A percentile compares a stretch with the other conserved stretches of the same genome.
These are phyloP conservation scores for Sesbania bispinosa DNA, from an alignment of 306 rosid species.

Conservation along the genomic window DNA sequence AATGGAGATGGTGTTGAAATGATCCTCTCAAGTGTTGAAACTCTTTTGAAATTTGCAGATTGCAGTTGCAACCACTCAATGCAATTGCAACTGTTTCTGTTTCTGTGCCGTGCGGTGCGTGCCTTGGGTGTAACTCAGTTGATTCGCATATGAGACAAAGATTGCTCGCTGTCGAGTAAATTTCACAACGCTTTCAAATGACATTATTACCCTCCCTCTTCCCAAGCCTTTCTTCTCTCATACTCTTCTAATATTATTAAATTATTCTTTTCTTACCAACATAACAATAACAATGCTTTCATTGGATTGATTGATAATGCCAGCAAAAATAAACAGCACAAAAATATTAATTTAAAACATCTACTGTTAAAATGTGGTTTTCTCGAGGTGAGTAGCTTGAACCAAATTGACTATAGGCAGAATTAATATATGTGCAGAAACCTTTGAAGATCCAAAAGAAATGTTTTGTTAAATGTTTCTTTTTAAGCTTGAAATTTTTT, in stretches of 20 bases:
- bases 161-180: neutral
- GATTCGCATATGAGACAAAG: neutral
- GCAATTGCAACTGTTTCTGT: neutral
- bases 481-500: too few relatives aligned
- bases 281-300: neutral
- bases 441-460: too few relatives aligned
- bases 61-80: neutral
- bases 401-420: too few relatives aligned
- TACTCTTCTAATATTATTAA: neutral
- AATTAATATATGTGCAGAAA: too few relatives aligned
- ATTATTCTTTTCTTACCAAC: neutral
- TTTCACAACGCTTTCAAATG: neutral
- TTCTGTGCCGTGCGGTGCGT: neutral
- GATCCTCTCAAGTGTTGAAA: neutral
- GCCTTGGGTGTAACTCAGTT: neutral
- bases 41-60: neutral
- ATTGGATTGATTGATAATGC: neutral
- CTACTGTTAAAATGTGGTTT: neutral
- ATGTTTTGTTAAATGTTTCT: too few relatives aligned
- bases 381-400: neutral
- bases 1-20: neutral
- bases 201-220: neutral
- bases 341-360: neutral
- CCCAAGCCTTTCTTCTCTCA: neutral
- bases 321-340: neutral